phyloP scores from a whole-genome alignment of 768 basidiomycete species.

The Lyophyllum shimeji region DNA sequence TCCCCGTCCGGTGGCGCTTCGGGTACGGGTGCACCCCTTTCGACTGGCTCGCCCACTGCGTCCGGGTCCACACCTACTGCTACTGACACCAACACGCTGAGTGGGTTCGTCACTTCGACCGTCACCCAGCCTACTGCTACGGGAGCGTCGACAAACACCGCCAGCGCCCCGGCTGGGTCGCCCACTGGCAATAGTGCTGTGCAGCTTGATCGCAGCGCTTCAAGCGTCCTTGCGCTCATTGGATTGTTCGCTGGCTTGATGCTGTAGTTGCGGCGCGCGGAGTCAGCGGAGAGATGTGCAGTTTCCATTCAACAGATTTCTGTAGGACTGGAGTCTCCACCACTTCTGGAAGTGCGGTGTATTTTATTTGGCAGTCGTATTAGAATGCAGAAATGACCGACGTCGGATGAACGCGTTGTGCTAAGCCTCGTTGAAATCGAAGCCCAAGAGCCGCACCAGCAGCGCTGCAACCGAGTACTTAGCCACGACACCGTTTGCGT shows the following conservation, averaged over 20 bases:
- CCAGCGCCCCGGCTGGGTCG: neutral
- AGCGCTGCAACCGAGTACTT: too few relatives aligned
- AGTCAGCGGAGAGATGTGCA: too few relatives aligned
- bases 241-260: neutral
- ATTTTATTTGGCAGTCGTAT: neutral
- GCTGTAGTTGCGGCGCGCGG: neutral
- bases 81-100: too few relatives aligned
- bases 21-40: neutral
- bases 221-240: neutral
- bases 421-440: too few relatives aligned
- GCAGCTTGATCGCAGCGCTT: slow-evolving; percentile 13
- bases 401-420: too few relatives aligned
- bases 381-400: too few relatives aligned
- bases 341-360: neutral
- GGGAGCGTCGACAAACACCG: neutral
- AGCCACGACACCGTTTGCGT: too few relatives aligned
- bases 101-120: neutral
- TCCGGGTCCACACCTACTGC: too few relatives aligned
- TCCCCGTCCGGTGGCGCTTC: neutral
- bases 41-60: too few relatives aligned
- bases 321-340: neutral
- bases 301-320: too few relatives aligned
- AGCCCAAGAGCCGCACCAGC: too few relatives aligned
- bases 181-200: slow-evolving; percentile 11
- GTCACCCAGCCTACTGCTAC: neutral